Evolutionary conservation across 129 eudicot genomes (phyloP), one percentile per base, ranked within the genome.

Genomic region (Flaveria bidentis): DNA sequence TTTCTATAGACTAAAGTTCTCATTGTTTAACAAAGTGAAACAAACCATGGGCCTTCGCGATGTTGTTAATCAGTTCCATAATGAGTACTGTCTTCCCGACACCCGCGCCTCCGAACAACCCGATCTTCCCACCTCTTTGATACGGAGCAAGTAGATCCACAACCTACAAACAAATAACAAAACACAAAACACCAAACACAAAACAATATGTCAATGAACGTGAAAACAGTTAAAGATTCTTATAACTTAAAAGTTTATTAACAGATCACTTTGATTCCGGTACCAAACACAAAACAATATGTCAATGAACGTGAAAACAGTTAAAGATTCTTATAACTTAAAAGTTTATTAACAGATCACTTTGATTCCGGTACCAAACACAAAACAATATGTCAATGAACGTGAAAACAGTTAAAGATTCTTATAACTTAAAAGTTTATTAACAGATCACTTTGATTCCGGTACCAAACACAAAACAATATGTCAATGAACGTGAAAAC

Each of bases 331-430:
- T 20, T 30, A 30, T 30, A 3, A 30, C 36, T 30, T 30, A 30
- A 30, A 30, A 30, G 36, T 30, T 30, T 12, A 57, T 9, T 10
- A 25, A 15, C 20, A 17, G 53, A 36, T 74, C 77, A 94, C 97
- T 96, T 94, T 94, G 73, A 94, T 94, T 79, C 99, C 99, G 30
- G 99, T 94, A n/a, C n/a, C n/a, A n/a, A n/a, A n/a, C n/a, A n/a
- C n/a, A 30, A 30, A 30, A 30, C 36, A 30, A 30, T 3, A 30
- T 30, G 36, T 30, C 36, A 30, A 30, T 42, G 39, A 61, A 61
- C 11, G 63, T 2, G 28, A 49, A 28, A 57, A 8, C 33, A 39
- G 17, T 17, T 28, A 74, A 75, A 17, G n/a, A 57, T 11, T 28
- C 22, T 20, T 30, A 30, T 30, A 3, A 30, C 36, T 30, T 30